Base-by-base conservation (phyloP, 176 grass and related monocot genomes). In the Hsuehochloa calcarea region DNA sequence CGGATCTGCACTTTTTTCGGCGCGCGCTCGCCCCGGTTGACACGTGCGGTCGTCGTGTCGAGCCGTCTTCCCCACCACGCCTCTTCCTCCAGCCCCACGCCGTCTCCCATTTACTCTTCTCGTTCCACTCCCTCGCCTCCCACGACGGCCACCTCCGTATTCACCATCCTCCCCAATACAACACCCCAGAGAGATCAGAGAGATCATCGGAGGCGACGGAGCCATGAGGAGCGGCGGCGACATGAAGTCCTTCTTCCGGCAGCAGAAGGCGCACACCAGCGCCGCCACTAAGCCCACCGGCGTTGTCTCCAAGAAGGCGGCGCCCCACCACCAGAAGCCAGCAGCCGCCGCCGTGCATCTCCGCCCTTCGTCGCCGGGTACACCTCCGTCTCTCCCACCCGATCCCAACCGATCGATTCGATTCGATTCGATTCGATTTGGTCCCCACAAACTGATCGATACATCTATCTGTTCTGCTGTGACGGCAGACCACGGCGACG, bases 211-310 rank as follows among this genome's bases (percentile, higher is more conserved):
- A 34, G 31, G 31, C 31, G 79, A 55, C 19, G 5, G 72, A 79
- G 70, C 79, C 73, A 90, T 87, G 84, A 74, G 47, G 56, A 87
- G 69, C 62, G 71, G 77, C 54, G 78, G 63, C 45, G 86, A 79
- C 68, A 22, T 93, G n/a, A 89, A 74, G 89, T 71, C 79, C 47
- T 94, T 93, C 92, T 93, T 89, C 80, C 83, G 92, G 47, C 86
- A 91, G 85, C 86, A 94, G 92, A 94, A 94, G 82, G 67, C 80
- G 22, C 38, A 46, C 52, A 14, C 82, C 65, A 65, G 19, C 11
- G 56, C 38, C 37, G 76, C 44, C 66, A 40, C 75, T 75, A 85
- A 81, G 83, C 65, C 82, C 79, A 88, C 86, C 22, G 86, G 77
- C 47, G 82, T 81, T 77, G 72, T 82, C 63, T 52, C 78, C 60